These are phyloP conservation scores for Yamadazyma trypodendri DNA, from an alignment of 1,139 yeast genomes.

Conservation along the genomic window DNA sequence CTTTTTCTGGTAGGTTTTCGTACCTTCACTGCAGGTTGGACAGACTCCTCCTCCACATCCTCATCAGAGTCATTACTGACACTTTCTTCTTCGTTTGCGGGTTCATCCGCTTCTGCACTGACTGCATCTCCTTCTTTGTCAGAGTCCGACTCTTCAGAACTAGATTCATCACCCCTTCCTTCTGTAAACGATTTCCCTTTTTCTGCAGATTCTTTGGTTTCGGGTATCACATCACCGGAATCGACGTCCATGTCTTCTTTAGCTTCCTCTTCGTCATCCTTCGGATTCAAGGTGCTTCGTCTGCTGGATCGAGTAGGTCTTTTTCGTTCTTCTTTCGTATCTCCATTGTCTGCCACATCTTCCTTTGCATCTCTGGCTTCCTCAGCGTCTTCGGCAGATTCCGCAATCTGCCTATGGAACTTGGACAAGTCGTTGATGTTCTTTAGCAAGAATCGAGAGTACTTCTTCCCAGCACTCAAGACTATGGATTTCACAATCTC, in stretches of 20 bases:
- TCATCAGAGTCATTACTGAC: conserved; percentile 2
- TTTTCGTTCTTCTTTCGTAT: background rate
- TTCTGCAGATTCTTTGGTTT: conserved; percentile 2
- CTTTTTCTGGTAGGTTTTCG: background rate
- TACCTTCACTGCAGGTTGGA: background rate
- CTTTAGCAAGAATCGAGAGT: conserved; percentile 25
- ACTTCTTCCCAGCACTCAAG: conserved; percentile 24
- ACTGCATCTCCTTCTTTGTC: conserved; percentile 3
- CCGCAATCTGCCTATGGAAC: background rate
- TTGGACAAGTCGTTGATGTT: conserved; percentile 27
- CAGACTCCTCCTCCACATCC: conserved; percentile 5
- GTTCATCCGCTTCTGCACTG: background rate
- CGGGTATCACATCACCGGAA: background rate
- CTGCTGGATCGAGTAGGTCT: conserved; percentile 3
- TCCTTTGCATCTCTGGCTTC: conserved; percentile 1
- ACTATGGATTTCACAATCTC: conserved; percentile 25
- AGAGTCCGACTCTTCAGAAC: background rate
- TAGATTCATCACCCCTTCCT: conserved; percentile 3
- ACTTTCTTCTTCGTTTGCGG: conserved; percentile 3
- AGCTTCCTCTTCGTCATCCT: conserved; percentile 6
- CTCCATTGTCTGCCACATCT: background rate
- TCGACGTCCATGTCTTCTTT: conserved; percentile 4
- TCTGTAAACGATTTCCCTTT: conserved; percentile 9
- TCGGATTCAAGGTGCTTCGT: conserved; percentile 5
- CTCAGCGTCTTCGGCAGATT: background rate